Base-by-base conservation (phyloP, 306 rosid species). In the Hippophae rhamnoides region DNA sequence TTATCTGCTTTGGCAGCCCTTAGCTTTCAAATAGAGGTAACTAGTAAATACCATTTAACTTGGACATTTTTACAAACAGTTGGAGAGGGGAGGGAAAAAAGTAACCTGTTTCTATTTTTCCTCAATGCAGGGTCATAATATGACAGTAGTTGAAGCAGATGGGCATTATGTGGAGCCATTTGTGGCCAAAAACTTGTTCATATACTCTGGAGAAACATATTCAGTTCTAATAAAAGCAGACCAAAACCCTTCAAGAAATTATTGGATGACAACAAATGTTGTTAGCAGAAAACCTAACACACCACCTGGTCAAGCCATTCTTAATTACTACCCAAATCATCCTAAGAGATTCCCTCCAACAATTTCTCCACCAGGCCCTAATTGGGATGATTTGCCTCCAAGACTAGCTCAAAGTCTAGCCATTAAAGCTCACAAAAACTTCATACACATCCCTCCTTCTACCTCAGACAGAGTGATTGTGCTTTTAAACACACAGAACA, bases 111-210 rank as follows among this genome's bases (percentile, higher is more conserved):
- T 49, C 1, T 49, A 2, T 49, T 49, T 49, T 13, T 49, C 13
- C 23, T 18, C 6, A 0, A 27, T 73, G 67, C 87, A 89, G 95
- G 92, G 95, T 1, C 97, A 87, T 54, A 87, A 85, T 41, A 85
- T 90, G 97, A 87, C 89, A 3, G 95, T 90, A 43, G 95, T 90
- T 6, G 95, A 87, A 75, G 95, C 96, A 25, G 97, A 90, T 71
- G 96, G 97, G 31, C 92, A 87, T 70, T 78, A 87, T 54, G 96
- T 90, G 0, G 95, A 90, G 52, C 96, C 97, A 13, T 87, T 90
- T 26, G 86, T 60, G 58, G 89, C 87, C 5, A 67, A 83, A 8
- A 87, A 83, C 51, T 68, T 90, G 3, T 87, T 74, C 80, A 60
- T 90, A 54, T 90, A 90, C 62, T 87, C 97, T 0, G 97, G 96